Percentiles rank a stretch among this genome's conserved stretches.
Conservation (phyloP, 352 stramenopile species). For the Hyphochytrium catenoides region DNA sequence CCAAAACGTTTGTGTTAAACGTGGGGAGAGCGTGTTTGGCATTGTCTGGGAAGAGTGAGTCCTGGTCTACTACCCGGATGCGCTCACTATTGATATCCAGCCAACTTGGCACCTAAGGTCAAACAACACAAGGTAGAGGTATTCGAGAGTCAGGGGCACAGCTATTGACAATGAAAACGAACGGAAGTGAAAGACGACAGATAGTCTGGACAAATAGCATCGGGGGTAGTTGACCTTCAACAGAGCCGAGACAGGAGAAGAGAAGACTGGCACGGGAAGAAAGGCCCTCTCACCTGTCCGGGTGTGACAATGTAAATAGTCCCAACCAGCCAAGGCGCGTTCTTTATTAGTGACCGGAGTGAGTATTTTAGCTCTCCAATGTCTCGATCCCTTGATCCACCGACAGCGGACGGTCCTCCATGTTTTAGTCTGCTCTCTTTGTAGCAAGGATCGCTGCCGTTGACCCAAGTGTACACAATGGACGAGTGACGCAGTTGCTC, state of each 20-base stretch:
- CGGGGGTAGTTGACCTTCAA: too few relatives aligned
- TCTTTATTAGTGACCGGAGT: constrained; percentile 56
- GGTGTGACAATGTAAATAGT: constrained; percentile 58
- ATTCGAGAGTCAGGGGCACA: too few relatives aligned
- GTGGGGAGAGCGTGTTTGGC: constrained; percentile 44
- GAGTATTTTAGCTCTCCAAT: constrained; percentile 66
- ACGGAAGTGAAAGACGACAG: too few relatives aligned
- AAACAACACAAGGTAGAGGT: constrained; percentile 54
- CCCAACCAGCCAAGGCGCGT: constrained; percentile 47
- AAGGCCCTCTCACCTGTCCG: too few relatives aligned
- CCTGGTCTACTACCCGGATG: constrained; percentile 62
- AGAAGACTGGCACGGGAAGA: too few relatives aligned
- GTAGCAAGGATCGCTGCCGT: constrained; percentile 60
- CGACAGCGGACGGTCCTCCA: constrained; percentile 35
- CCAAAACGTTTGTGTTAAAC: constrained; percentile 66
- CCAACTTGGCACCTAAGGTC: constrained; percentile 56
- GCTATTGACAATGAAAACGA: too few relatives aligned
- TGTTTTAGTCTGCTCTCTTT: constrained; percentile 26
- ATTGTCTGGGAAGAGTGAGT: constrained; percentile 53
- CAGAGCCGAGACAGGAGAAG: too few relatives aligned
- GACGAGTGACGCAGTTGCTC: constrained; percentile 49
- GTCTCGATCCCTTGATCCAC: constrained; percentile 50
- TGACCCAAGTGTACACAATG: constrained; percentile 70
- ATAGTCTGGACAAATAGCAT: too few relatives aligned
- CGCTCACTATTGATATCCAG: constrained; percentile 43